Evolutionary conservation across 1,139 yeast species (phyloP).

Genomic region (Eremothecium gossypii): DNA sequence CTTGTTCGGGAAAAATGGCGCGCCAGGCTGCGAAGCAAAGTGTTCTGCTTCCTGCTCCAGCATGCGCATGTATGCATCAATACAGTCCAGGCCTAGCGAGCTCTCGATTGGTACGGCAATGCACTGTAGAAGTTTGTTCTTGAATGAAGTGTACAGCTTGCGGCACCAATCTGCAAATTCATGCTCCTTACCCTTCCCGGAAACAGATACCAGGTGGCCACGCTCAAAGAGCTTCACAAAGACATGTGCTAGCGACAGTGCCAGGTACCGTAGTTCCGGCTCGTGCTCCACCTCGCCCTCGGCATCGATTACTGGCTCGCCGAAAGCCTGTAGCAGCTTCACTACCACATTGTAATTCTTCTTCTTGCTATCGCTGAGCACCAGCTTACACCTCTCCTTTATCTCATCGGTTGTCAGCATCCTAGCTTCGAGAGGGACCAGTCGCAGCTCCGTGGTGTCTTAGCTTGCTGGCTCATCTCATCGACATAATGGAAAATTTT

Average conservation of each 20-base stretch:
- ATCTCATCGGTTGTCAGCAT: conserved; percentile 23
- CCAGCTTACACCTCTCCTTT: conserved; percentile 20
- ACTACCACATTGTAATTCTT: conserved; percentile 24
- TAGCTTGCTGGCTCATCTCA: too few relatives aligned
- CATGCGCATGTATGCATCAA: conserved; percentile 56
- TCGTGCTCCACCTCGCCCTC: conserved; percentile 13
- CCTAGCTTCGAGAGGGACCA: not conserved
- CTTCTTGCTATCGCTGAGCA: conserved; percentile 19
- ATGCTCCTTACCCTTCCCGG: conserved; percentile 37
- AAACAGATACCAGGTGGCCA: conserved; percentile 36
- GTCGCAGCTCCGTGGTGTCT: too few relatives aligned
- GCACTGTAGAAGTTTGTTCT: conserved; percentile 36
- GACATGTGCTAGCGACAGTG: conserved; percentile 44
- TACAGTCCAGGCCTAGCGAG: conserved; percentile 42
- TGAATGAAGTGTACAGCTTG: conserved; percentile 50
- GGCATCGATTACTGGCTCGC: conserved; percentile 10
- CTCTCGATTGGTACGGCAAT: conserved; percentile 33
- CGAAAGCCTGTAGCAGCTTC: conserved; percentile 15
- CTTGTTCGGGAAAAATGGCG: conserved; percentile 54
- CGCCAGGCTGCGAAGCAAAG: conserved; percentile 41
- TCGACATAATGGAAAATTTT: too few relatives aligned
- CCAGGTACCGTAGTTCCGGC: conserved; percentile 36
- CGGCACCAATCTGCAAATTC: conserved; percentile 54
- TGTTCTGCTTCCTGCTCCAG: conserved; percentile 50
- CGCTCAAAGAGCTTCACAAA: conserved; percentile 49